A percentile compares a stretch with the other conserved stretches of the same genome.
phyloP scores from a whole-genome alignment of 768 basidiomycete genomes.

The Tremella fuciformis region DNA sequence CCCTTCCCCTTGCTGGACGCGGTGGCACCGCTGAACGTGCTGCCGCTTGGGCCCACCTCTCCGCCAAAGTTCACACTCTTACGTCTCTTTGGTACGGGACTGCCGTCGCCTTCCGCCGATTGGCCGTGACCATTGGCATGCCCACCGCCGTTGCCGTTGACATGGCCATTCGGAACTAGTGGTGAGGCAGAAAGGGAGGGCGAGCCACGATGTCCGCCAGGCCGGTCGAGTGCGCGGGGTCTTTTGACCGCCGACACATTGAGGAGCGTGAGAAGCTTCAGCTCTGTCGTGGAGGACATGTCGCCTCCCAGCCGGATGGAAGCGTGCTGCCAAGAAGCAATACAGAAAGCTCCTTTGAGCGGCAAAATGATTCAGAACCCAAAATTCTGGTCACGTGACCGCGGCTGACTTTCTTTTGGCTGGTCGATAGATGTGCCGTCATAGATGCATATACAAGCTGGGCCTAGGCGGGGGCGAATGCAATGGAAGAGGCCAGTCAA shows the following conservation, averaged over 20 bases:
- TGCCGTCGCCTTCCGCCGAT: neutral
- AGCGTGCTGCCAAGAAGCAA: no score
- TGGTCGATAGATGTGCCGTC: neutral
- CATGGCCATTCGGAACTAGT: conserved; percentile 48
- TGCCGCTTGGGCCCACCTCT: conserved; percentile 51
- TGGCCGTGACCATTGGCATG: neutral
- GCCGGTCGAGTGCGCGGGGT: conserved; percentile 42
- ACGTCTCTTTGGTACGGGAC: conserved; percentile 32
- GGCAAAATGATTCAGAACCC: no score
- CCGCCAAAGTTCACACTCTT: conserved; percentile 49
- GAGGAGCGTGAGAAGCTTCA: conserved; percentile 74
- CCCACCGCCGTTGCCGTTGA: conserved; percentile 60
- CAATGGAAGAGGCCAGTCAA: neutral
- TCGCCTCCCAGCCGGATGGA: neutral
- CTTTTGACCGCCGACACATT: conserved; percentile 79
- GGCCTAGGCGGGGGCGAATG: neutral
- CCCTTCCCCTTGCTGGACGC: conserved; percentile 17
- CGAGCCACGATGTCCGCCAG: conserved; percentile 43
- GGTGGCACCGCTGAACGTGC: conserved; percentile 31
- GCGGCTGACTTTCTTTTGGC: no score
- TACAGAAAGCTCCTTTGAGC: no score
- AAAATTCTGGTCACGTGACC: no score
- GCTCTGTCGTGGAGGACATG: conserved; percentile 45
- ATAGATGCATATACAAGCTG: neutral
- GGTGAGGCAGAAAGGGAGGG: conserved; percentile 12